A percentile compares a stretch with the other conserved stretches of the same genome.
Evolutionary conservation across 768 basidiomycete genomes (phyloP).

Genomic region (Lenzites betulinus): DNA sequence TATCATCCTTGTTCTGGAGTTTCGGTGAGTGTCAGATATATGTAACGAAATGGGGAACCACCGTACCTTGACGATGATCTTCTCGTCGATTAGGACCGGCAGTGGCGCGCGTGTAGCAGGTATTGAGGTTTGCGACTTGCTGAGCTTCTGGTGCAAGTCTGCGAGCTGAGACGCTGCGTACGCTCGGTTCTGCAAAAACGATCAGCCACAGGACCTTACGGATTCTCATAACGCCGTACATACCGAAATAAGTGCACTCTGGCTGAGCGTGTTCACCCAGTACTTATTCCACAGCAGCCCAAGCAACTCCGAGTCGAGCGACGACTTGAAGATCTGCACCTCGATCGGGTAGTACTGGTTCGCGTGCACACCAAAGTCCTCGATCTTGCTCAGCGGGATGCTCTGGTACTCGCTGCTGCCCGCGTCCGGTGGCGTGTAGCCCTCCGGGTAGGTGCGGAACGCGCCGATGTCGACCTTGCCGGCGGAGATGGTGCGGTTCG

Average conservation of each 20-base stretch:
- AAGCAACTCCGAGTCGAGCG: conserved; percentile 83
- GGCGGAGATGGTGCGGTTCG: conserved; percentile 96
- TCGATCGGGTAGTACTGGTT: conserved; percentile 95
- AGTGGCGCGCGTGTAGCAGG: conserved; percentile 57
- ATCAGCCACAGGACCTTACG: background rate
- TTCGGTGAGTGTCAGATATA: background rate
- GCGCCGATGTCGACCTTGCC: conserved; percentile 99
- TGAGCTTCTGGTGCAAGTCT: conserved; percentile 89
- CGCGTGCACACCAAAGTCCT: conserved; percentile 98
- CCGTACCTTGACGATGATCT: conserved; percentile 48
- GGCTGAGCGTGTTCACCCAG: conserved; percentile 96
- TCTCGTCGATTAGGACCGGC: conserved; percentile 52
- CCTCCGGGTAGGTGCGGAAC: conserved; percentile 96
- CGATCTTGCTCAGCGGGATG: conserved; percentile 95
- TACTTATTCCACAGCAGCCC: conserved; percentile 98
- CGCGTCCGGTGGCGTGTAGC: conserved; percentile 78
- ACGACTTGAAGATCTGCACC: conserved; percentile 93
- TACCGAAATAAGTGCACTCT: conserved; percentile 91
- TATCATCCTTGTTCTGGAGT: conserved; percentile 59
- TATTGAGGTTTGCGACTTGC: conserved; percentile 65
- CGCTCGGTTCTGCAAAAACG: conserved; percentile 72
- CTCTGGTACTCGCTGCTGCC: conserved; percentile 88
- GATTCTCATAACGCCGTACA: conserved; percentile 25
- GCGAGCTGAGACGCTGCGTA: conserved; percentile 91
- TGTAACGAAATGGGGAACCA: background rate